Conservation (phyloP, 2,329 filamentous ascomycete genomes). For the Sporothrix phasma region DNA sequence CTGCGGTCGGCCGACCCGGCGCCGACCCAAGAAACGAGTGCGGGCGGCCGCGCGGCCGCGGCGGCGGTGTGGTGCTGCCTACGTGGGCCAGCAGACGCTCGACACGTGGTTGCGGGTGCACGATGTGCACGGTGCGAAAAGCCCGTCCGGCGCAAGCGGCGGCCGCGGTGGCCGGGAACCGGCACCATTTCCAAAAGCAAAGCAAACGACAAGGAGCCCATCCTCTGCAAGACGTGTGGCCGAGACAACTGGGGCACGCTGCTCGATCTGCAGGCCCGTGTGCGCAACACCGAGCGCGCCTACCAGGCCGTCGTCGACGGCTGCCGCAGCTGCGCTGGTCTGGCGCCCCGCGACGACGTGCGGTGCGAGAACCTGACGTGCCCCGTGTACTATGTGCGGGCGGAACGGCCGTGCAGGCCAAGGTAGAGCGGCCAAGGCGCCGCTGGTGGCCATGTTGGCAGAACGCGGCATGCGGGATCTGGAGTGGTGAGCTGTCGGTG, state of each 20-base stretch:
- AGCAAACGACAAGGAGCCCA: constrained; percentile 17
- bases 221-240: constrained; percentile 45
- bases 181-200: too few species aligned
- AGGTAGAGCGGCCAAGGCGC: constrained; percentile 31
- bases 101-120: constrained; percentile 82
- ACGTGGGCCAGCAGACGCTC: constrained; percentile 56
- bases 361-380: constrained; percentile 85
- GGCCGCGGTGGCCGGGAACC: constrained; percentile 3
- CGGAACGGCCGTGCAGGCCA: constrained; percentile 47
- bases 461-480: constrained; percentile 24
- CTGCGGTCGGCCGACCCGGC: constrained; percentile 32
- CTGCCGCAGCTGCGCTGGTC: constrained; percentile 70
- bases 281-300: constrained; percentile 54
- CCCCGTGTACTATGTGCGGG: constrained; percentile 76
- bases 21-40: constrained; percentile 18
- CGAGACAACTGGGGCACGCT: constrained; percentile 49
- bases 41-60: neutral
- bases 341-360: constrained; percentile 67
- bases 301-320: constrained; percentile 55
- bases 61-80: constrained; percentile 19
- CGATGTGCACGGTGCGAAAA: constrained; percentile 67
- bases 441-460: constrained; percentile 28
- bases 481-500: constrained; percentile 23
- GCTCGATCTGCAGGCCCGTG: constrained; percentile 49
- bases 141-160: constrained; percentile 32